Percentiles rank a stretch among this genome's conserved stretches.
Conservation (phyloP, 345 rosid genomes). For the Dipteronia dyeriana region DNA sequence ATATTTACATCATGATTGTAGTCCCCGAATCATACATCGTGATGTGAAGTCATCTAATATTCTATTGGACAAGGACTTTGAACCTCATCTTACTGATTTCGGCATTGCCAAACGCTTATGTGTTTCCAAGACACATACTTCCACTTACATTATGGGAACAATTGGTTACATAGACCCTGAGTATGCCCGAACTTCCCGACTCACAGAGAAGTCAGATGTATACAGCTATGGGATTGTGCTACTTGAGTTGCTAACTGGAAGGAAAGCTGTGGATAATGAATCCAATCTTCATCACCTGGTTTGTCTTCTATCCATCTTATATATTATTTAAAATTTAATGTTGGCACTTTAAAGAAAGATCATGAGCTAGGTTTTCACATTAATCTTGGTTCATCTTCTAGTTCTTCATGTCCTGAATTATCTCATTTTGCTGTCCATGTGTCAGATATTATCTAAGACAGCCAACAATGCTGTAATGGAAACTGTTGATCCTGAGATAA, state of each 20-base stretch:
- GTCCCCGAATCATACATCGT: constrained; percentile 91
- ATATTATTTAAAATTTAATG: background rate
- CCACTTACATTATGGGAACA: constrained; percentile 89
- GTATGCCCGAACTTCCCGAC: constrained; percentile 92
- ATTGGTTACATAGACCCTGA: constrained; percentile 98
- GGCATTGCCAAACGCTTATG: constrained; percentile 94
- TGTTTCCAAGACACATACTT: constrained; percentile 75
- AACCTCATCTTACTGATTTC: constrained; percentile 94
- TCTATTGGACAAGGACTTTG: constrained; percentile 81
- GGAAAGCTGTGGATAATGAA: constrained; percentile 90
- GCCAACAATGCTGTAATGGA: constrained; percentile 87
- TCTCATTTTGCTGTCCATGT: background rate
- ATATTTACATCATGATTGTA: constrained; percentile 93
- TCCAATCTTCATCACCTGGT: constrained; percentile 94
- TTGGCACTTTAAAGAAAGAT: background rate
- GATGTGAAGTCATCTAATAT: constrained; percentile 94
- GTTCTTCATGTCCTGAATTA: background rate
- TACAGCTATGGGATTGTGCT: constrained; percentile 91
- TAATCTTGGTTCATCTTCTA: background rate
- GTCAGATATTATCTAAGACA: constrained; percentile 81
- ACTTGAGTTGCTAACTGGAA: constrained; percentile 85
- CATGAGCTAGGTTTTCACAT: background rate
- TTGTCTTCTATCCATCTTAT: constrained; percentile 24
- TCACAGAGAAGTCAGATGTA: constrained; percentile 94
- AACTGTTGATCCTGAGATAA: constrained; percentile 75